These are phyloP conservation scores for Ilex aquifolium DNA, from an alignment of 257 asterid species.

Conservation along the genomic window DNA sequence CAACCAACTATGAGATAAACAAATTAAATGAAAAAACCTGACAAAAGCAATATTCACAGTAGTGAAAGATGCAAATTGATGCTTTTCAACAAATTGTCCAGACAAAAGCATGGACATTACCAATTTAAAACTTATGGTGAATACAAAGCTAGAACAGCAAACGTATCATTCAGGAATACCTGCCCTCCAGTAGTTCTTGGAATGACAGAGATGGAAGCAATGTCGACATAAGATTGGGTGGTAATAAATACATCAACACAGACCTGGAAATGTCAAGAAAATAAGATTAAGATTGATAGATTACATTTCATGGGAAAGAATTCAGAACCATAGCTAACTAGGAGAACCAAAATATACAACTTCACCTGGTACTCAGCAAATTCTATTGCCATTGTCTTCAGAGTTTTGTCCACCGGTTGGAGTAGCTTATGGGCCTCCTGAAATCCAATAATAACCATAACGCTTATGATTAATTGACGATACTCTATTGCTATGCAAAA, in stretches of 20 bases:
- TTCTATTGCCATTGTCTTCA: slow-evolving; percentile 92
- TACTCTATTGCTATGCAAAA: background rate
- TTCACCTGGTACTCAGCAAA: slow-evolving; percentile 96
- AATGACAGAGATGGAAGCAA: slow-evolving; percentile 87
- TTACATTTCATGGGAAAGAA: background rate
- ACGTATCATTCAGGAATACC: slow-evolving; percentile 36
- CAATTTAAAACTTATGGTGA: background rate
- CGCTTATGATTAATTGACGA: background rate
- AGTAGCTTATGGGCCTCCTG: slow-evolving; percentile 96
- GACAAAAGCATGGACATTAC: too few species aligned
- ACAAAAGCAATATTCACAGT: background rate
- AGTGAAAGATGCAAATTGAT: too few species aligned
- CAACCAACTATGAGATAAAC: background rate
- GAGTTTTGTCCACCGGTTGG: slow-evolving; percentile 84
- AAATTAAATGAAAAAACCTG: background rate
- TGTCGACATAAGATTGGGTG: slow-evolving; percentile 83
- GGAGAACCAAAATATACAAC: background rate
- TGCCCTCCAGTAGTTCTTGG: slow-evolving; percentile 98
- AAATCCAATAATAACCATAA: slow-evolving; percentile 22
- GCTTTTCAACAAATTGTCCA: too few species aligned
- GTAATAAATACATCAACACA: slow-evolving; percentile 95
- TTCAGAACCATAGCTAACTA: background rate
- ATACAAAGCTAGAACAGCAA: background rate
- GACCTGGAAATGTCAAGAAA: slow-evolving; percentile 51
- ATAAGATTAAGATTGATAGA: slow-evolving; percentile 9